These are phyloP conservation scores for Phytophthora sp. DNA, from an alignment of 352 stramenopile species.

Conservation along the genomic window DNA sequence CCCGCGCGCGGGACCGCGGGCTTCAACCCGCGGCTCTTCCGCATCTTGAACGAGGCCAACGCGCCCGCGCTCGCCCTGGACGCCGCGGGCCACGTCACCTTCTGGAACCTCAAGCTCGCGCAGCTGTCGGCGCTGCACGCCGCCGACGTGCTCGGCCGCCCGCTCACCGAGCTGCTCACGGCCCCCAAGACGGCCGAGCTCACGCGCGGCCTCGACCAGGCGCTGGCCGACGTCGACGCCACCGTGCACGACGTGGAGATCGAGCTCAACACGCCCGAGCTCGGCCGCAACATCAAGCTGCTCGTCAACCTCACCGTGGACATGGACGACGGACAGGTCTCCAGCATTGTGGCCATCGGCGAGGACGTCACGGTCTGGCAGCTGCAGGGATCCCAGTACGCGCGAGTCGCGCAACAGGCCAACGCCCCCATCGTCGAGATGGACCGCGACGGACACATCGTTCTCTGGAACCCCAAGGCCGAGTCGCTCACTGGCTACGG, in stretches of 20 bases:
- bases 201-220: slow-evolving; percentile 23
- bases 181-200: slow-evolving; percentile 22
- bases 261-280: slow-evolving; percentile 46
- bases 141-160: slow-evolving; percentile 33
- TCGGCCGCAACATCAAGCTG: slow-evolving; percentile 53
- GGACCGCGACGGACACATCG: slow-evolving; percentile 65
- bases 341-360: slow-evolving; percentile 45
- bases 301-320: slow-evolving; percentile 70
- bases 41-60: slow-evolving; percentile 58
- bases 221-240: slow-evolving; percentile 38
- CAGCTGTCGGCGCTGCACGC: slow-evolving; percentile 42
- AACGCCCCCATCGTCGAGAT: slow-evolving; percentile 84
- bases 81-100: slow-evolving; percentile 46
- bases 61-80: slow-evolving; percentile 55
- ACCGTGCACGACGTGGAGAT: slow-evolving; percentile 49
- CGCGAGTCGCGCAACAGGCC: slow-evolving; percentile 68
- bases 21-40: slow-evolving; percentile 36
- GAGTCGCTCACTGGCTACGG: slow-evolving; percentile 68
- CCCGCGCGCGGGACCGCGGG: neutral
- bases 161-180: slow-evolving; percentile 44
- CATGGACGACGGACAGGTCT: slow-evolving; percentile 29
- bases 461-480: slow-evolving; percentile 72
- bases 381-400: slow-evolving; percentile 56
- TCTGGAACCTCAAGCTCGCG: slow-evolving; percentile 73
- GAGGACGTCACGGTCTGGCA: slow-evolving; percentile 61